phyloP scores from a whole-genome alignment of 176 grass and related monocot genomes.

The Tillandsia fasciculata region DNA sequence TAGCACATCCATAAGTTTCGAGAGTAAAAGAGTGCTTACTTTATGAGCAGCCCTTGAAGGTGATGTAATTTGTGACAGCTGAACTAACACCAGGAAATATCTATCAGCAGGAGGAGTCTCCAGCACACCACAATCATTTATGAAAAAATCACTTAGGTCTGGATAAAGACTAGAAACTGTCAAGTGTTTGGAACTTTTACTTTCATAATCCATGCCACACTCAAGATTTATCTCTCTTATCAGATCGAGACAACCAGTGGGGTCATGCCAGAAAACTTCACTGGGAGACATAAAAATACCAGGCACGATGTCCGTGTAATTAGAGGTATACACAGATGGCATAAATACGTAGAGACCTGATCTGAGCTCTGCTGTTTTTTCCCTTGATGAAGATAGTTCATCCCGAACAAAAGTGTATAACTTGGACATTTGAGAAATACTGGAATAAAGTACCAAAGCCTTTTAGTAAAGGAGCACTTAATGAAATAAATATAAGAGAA shows the following conservation, averaged over 20 bases:
- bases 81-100: conserved; percentile 64
- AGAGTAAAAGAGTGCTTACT: conserved; percentile 32
- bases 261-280: conserved; percentile 79
- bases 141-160: conserved; percentile 73
- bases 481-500: too few species aligned
- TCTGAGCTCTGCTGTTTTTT: conserved; percentile 55
- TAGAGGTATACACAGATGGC: conserved; percentile 29
- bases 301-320: conserved; percentile 26
- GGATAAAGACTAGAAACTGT: conserved; percentile 55
- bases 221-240: conserved; percentile 30
- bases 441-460: conserved; percentile 31
- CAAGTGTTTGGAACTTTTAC: conserved; percentile 19
- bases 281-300: conserved; percentile 55
- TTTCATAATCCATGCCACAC: too few species aligned
- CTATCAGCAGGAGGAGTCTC: conserved; percentile 41
- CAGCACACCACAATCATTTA: conserved; percentile 45
- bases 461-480: background rate
- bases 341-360: conserved; percentile 57
- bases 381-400: conserved; percentile 38
- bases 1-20: too few species aligned
- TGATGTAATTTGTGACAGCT: conserved; percentile 46
- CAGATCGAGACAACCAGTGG: conserved; percentile 65
- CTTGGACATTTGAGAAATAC: conserved; percentile 75
- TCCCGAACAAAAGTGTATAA: conserved; percentile 72
- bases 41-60: conserved; percentile 56